Evolutionary conservation across 176 grass and related monocot species (phyloP), one percentile per base, ranked within the genome.

Genomic region (Avena atlantica): DNA sequence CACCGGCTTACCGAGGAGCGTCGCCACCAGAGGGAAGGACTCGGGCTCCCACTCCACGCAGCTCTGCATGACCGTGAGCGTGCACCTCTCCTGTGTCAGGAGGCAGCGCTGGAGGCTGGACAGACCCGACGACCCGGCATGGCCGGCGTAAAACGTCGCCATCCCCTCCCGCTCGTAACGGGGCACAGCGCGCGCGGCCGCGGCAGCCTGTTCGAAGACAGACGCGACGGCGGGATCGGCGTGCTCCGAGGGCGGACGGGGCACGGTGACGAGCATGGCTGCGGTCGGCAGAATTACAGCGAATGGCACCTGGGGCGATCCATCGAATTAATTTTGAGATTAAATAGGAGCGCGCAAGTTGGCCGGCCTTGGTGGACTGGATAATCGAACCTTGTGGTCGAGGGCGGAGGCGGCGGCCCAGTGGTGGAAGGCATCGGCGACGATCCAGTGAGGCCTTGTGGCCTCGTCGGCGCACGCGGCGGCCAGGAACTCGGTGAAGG

Each of bases 11-110:
- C 69, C 69, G 4, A 72, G 9, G 69, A n/a, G 4, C 69, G 19
- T 21, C 19, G 37, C 9, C 19, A 42, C 19, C 9, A 71, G 68
- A 4, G 68, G 16, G 36, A 70, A 44, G 8, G 68, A 11, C 68
- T 70, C 68, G 9, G 68, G 69, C 42, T 72, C 69, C 69, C 69
- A 45, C 69, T 71, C 69, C 16, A 42, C 40, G 36, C 68, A 70
- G 68, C 68, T 70, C 17, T 37, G 68, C 8, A 71, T 71, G 68
- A 19, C 68, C 34, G 3, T 34, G 3, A 71, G 8, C 0, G 68
- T 44, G 37, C 68, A n/a, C 11, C 70, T 14, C 4, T 73, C 19
- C 2, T 48, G 11, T 8, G 42, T 73, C 70, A 73, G 23, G 42
- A 8, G 5, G 12, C 44, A 73, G 11, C 70, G 70, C n/a, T 68